Base-by-base conservation (phyloP, 1,284 basidiomycete species). In the Boletus semigastroideus region DNA sequence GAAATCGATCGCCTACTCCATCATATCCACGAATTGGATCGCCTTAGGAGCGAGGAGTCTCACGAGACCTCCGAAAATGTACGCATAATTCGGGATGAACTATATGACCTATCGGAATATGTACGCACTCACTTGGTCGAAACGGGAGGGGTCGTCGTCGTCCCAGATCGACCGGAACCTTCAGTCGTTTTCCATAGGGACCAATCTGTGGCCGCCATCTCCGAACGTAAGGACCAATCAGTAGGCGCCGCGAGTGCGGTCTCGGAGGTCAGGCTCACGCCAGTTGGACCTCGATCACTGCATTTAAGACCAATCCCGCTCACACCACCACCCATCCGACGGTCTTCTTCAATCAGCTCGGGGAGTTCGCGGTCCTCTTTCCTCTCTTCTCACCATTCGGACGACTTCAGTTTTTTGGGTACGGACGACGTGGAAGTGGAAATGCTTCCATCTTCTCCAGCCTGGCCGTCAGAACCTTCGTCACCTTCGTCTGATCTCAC, bases 361-460 rank as follows among this genome's bases (percentile, higher is more conserved):
- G 47, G 66, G 38, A 74, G 72, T n/a, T 82, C 79, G 46, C 76
- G 73, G 36, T 11, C 77, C 30, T 87, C 85, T 0, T 90, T 80
- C 64, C 60, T 90, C 48, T 86, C 86, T 1, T 90, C 88, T 11
- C 84, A 86, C 57, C 84, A 90, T 58, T 90, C 87, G 0, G 87
- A 90, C 52, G 87, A 88, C 58, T 63, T 75, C 39, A 78, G 74
- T 51, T 60, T 80, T 41, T 62, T 76, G 67, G 64, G 30, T 38
- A 16, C 34, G 17, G 74, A 69, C 45, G 72, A 70, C 20, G 74
- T 72, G 51, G 53, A 57, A n/a, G 54, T 54, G 28, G 60, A 53
- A n/a, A 57, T 59, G 27, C 28, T 42, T 25, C 53, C 59, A 7
- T 51, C 57, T 28, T 65, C 67, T 14, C 64, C 70, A 22, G 65